Base-by-base conservation (phyloP, 352 stramenopile genomes). In the Globisporangium camurandrum region DNA sequence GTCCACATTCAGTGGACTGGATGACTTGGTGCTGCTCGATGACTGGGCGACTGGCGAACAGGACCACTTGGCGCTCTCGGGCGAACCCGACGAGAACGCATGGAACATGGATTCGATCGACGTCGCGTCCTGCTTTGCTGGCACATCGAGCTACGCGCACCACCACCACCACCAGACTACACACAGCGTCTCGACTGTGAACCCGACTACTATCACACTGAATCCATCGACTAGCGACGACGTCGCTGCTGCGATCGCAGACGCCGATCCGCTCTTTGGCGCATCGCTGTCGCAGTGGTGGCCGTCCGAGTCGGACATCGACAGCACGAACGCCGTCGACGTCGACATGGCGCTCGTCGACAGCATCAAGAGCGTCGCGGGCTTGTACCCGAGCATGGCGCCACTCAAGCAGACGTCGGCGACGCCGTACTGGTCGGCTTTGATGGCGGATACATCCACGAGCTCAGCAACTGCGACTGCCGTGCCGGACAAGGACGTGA, bases 91-190 rank as follows among this genome's bases (percentile, higher is more conserved):
- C 48, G 64, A 72, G 36, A 57, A 50, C 43, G 61, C 61, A 54
- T 72, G 57, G 64, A 47, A 59, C 19, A 56, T 61, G 39, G 57
- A 69, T 54, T 64, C 64, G 57, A 49, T 56, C 17, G 60, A 61
- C 28, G 51, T 55, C n/a, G 46, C 40, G 39, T 51, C 54, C 3
- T 43, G 27, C 30, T 55, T 20, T 42, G 57, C 45, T 44, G 64
- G 42, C 43, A 57, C 7, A 39, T 19, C 50, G 4, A 49, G 61
- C 19, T 19, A 49, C n/a, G n/a, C n/a, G n/a, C n/a, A n/a, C n/a
- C n/a, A n/a, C n/a, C n/a, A n/a, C n/a, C n/a, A n/a, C n/a, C n/a
- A n/a, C n/a, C n/a, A n/a, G n/a, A n/a, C n/a, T n/a, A n/a, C n/a
- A n/a, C n/a, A n/a, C n/a, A n/a, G n/a, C n/a, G n/a, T n/a, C n/a